Conservation (phyloP, 805 yeast species). For the Starmera pachycereana region DNA sequence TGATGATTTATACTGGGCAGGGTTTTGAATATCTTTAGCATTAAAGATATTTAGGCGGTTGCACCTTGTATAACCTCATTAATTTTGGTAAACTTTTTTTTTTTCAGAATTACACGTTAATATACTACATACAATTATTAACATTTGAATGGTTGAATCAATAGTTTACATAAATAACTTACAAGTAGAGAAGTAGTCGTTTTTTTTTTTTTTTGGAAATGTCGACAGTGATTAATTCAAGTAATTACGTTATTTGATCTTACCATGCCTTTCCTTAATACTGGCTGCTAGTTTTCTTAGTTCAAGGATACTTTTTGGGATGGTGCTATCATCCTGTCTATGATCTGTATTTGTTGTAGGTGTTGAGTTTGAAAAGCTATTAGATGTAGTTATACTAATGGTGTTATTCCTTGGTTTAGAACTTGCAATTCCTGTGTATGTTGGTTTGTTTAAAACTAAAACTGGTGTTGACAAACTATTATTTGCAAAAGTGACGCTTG, state of each 20-base stretch:
- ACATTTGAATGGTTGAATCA: too few species aligned
- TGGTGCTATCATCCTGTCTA: constrained; percentile 1
- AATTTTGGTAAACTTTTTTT: too few species aligned
- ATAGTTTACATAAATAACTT: too few species aligned
- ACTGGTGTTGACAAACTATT: constrained; percentile 3
- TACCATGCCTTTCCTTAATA: constrained; percentile 13
- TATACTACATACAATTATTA: too few species aligned
- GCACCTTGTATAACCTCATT: too few species aligned
- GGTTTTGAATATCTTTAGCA: too few species aligned
- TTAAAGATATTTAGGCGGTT: too few species aligned
- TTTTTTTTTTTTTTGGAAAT: too few species aligned
- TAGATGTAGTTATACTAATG: neutral
- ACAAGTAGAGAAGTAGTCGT: too few species aligned
- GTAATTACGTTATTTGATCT: constrained; percentile 1
- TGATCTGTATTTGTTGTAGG: neutral
- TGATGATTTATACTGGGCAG: too few species aligned
- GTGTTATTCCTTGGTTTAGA: neutral
- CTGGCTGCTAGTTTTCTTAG: constrained; percentile 14
- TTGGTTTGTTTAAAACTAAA: constrained; percentile 2
- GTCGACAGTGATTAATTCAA: too few species aligned
- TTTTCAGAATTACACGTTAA: too few species aligned
- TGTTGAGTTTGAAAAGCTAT: neutral
- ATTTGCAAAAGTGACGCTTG: constrained; percentile 18
- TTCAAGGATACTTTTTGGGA: constrained; percentile 16
- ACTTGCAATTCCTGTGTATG: constrained; percentile 1